Evolutionary conservation across 768 basidiomycete genomes (phyloP).

Genomic region (Postia placenta): DNA sequence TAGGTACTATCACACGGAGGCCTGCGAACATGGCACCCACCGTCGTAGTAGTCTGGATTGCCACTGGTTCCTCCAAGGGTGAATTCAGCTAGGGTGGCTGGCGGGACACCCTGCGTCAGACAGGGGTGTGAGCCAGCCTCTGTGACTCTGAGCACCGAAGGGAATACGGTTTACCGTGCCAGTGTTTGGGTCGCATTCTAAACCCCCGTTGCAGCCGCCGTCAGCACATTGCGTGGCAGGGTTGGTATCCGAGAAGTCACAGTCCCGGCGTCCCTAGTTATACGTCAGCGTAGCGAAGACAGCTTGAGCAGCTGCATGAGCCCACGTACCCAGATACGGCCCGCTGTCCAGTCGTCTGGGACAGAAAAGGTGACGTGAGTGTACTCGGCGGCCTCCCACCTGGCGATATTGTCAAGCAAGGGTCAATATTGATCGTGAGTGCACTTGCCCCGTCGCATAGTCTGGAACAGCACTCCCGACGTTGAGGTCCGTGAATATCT

Average conservation of each 20-base stretch:
- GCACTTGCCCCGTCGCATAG: slow-evolving; percentile 5
- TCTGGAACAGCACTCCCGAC: neutral
- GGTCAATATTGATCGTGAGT: too few species aligned
- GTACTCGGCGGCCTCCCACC: slow-evolving; percentile 25
- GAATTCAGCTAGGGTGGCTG: slow-evolving; percentile 31
- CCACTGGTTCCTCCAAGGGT: slow-evolving; percentile 23
- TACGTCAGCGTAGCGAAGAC: neutral
- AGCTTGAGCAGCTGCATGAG: neutral
- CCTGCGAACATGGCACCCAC: slow-evolving; percentile 9
- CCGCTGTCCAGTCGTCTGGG: slow-evolving; percentile 33
- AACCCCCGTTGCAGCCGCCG: slow-evolving; percentile 37
- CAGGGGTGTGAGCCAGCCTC: too few species aligned
- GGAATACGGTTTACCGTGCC: slow-evolving; percentile 26
- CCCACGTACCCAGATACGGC: slow-evolving; percentile 32
- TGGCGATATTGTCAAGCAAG: neutral
- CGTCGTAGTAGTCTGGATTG: slow-evolving; percentile 28
- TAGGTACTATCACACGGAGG: too few species aligned
- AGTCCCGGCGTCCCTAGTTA: slow-evolving; percentile 30
- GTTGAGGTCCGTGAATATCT: slow-evolving; percentile 1
- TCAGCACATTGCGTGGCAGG: slow-evolving; percentile 29
- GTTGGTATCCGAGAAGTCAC: slow-evolving; percentile 30
- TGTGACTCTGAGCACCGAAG: too few species aligned
- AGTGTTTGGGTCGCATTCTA: slow-evolving; percentile 28
- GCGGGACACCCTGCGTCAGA: slow-evolving; percentile 25
- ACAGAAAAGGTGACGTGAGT: slow-evolving; percentile 26